Evolutionary conservation across 2,329 filamentous ascomycete genomes (phyloP).

Genomic region (Sarocladiaceae sp.): DNA sequence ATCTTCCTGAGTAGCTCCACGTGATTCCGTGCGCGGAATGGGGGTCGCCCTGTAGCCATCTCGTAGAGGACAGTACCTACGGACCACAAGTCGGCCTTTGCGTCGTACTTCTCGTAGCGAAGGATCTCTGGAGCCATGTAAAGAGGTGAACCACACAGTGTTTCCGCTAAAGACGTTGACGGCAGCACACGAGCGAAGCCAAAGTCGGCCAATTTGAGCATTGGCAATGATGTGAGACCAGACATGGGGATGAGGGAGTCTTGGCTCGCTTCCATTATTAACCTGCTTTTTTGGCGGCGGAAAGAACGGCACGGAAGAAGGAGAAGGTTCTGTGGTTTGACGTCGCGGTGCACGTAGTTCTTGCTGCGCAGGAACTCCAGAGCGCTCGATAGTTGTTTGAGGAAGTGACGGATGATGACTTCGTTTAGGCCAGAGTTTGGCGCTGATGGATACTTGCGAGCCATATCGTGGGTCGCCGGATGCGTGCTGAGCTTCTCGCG

Average conservation of each 20-base stretch:
- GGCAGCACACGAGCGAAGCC: constrained; percentile 94
- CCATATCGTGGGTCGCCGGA: constrained; percentile 80
- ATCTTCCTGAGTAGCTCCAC: constrained; percentile 91
- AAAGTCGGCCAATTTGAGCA: constrained; percentile 97
- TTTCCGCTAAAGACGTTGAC: constrained; percentile 87
- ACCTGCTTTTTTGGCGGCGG: constrained; percentile 43
- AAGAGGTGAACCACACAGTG: constrained; percentile 88
- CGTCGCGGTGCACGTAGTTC: constrained; percentile 91
- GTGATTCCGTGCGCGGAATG: constrained; percentile 88
- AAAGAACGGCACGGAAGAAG: constrained; percentile 77
- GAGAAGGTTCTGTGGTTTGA: constrained; percentile 94
- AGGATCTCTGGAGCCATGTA: constrained; percentile 99
- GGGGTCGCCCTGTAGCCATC: constrained; percentile 86
- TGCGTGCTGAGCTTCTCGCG: constrained; percentile 74
- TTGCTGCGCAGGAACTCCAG: constrained; percentile 78
- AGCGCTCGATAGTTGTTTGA: constrained; percentile 90
- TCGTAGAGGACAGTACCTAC: constrained; percentile 93
- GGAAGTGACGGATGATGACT: constrained; percentile 91
- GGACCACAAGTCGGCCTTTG: constrained; percentile 95
- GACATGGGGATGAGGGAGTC: constrained; percentile 75
- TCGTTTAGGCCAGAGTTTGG: constrained; percentile 84
- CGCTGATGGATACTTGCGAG: constrained; percentile 84
- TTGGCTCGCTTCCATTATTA: constrained; percentile 69
- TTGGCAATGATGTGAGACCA: constrained; percentile 78
- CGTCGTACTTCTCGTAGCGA: constrained; percentile 94